Base-by-base conservation (phyloP, 2,329 filamentous ascomycete species). In the Leptodontidium sp. region DNA sequence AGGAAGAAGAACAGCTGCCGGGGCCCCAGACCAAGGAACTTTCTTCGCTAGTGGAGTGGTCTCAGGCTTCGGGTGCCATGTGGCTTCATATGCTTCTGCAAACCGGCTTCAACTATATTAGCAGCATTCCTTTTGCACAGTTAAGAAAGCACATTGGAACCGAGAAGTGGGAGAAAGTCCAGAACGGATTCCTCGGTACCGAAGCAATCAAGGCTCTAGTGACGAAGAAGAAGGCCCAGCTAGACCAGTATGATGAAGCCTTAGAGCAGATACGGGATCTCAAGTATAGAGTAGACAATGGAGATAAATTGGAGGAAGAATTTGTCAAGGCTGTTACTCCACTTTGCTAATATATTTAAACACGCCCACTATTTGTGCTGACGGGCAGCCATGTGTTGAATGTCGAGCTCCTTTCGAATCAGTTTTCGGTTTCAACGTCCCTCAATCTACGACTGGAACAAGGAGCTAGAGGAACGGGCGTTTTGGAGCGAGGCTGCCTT, bases 1-100 rank as follows among this genome's bases (percentile, higher is more conserved):
- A 69, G 52, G 64, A 69, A 64, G 68, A 69, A 32, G 55, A 47
- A 47, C 43, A 47, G 43, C 43, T 47, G 43, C 43, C 43, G 43
- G 43, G 14, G n/a, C 14, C 2, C 15, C 43, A 47, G 43, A n/a
- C 43, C 43, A n/a, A 47, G 43, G 7, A 47, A 47, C 43, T 47
- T 47, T 47, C 17, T 47, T 47, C 43, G 43, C 43, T 47, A 17
- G 43, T 47, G 15, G 43, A 47, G 43, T 47, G 43, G 43, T 47
- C 43, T 47, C 43, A 47, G 43, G 43, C 43, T 14, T 47, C 43
- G n/a, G 43, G 43, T 2, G 43, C 43, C 43, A 47, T 47, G 15
- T 47, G 43, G 43, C 15, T 47, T 47, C 43, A 47, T 14, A 47
- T 47, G 2, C 9, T 47, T 47, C 43, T 47, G 43, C 43, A 47